These are phyloP conservation scores for Bauhinia variegata DNA, from an alignment of 306 rosid genomes.

Conservation along the genomic window DNA sequence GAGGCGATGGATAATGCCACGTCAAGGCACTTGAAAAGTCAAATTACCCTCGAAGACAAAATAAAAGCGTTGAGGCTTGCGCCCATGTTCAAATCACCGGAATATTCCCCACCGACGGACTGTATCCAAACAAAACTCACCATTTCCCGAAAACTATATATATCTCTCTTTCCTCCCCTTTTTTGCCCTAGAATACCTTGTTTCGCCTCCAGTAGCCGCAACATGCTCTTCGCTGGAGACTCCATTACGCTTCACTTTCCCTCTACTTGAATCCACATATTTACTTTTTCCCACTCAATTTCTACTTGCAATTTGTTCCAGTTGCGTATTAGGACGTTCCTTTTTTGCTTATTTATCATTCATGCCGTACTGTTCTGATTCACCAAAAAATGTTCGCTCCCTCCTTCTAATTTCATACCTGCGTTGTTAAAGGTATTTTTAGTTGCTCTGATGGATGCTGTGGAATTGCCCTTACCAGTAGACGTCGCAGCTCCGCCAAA, in stretches of 20 bases:
- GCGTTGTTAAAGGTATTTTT: slow-evolving; percentile 26
- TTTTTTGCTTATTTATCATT: neutral
- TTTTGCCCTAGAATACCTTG: slow-evolving; percentile 78
- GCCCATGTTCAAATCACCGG: slow-evolving; percentile 58
- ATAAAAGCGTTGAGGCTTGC: slow-evolving; percentile 22
- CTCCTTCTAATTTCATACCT: neutral
- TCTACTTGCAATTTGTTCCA: neutral
- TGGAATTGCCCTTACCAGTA: slow-evolving; percentile 59
- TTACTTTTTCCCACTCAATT: neutral
- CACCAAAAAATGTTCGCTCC: slow-evolving; percentile 16
- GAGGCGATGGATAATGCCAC: too few relatives aligned
- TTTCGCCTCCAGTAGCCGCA: slow-evolving; percentile 66
- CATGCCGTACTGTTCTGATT: slow-evolving; percentile 30
- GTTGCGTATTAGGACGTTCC: slow-evolving; percentile 6
- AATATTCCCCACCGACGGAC: slow-evolving; percentile 67
- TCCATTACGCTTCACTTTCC: slow-evolving; percentile 34
- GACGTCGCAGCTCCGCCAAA: slow-evolving; percentile 51
- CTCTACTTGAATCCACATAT: slow-evolving; percentile 20
- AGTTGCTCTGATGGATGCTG: slow-evolving; percentile 56
- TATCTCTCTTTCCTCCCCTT: slow-evolving; percentile 55
- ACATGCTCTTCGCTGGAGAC: slow-evolving; percentile 49
- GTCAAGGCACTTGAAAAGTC: slow-evolving; percentile 11
- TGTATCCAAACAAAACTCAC: slow-evolving; percentile 40
- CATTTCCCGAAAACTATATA: slow-evolving; percentile 99
- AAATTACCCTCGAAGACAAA: slow-evolving; percentile 16